These are phyloP conservation scores for Mycena latifolia DNA, from an alignment of 768 basidiomycete species.

Conservation along the genomic window DNA sequence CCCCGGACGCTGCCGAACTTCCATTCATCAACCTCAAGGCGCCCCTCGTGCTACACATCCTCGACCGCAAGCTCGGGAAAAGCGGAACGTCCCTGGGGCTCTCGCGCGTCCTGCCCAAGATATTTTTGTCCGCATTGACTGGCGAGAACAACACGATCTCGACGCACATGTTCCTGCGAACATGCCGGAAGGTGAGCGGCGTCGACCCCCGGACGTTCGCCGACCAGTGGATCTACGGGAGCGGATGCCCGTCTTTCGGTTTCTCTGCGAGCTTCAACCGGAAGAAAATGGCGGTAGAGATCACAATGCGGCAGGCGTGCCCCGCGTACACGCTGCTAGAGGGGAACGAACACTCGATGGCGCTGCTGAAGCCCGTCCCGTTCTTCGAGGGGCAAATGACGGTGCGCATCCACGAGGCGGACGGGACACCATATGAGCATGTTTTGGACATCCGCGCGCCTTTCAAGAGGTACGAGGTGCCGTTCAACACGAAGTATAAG, in stretches of 20 bases:
- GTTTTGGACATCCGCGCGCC: slow-evolving; percentile 90
- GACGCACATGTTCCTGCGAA: slow-evolving; percentile 91
- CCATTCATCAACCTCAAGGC: slow-evolving; percentile 96
- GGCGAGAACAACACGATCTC: slow-evolving; percentile 93
- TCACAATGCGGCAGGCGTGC: slow-evolving; percentile 91
- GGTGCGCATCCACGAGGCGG: slow-evolving; percentile 98
- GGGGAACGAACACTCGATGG: slow-evolving; percentile 73
- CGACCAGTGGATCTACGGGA: slow-evolving; percentile 99
- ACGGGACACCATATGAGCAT: slow-evolving; percentile 99
- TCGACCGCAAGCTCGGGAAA: slow-evolving; percentile 94
- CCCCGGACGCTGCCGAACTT: slow-evolving; percentile 82
- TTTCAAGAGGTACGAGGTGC: slow-evolving; percentile 96
- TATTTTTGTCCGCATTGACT: slow-evolving; percentile 94
- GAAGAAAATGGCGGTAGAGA: slow-evolving; percentile 98
- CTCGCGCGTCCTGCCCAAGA: slow-evolving; percentile 93
- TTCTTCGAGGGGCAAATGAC: slow-evolving; percentile 99
- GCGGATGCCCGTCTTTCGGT: slow-evolving; percentile 92
- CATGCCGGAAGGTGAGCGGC: slow-evolving; percentile 93
- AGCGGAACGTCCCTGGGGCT: slow-evolving; percentile 95
- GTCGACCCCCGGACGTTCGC: slow-evolving; percentile 92
- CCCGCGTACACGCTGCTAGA: slow-evolving; percentile 82
- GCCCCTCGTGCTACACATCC: slow-evolving; percentile 95
- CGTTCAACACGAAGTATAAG: slow-evolving; percentile 98
- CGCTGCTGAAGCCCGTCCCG: slow-evolving; percentile 83
- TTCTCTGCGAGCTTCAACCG: slow-evolving; percentile 94